Base-by-base conservation (phyloP, 305 asterid genomes). In the Rubia balearica region DNA sequence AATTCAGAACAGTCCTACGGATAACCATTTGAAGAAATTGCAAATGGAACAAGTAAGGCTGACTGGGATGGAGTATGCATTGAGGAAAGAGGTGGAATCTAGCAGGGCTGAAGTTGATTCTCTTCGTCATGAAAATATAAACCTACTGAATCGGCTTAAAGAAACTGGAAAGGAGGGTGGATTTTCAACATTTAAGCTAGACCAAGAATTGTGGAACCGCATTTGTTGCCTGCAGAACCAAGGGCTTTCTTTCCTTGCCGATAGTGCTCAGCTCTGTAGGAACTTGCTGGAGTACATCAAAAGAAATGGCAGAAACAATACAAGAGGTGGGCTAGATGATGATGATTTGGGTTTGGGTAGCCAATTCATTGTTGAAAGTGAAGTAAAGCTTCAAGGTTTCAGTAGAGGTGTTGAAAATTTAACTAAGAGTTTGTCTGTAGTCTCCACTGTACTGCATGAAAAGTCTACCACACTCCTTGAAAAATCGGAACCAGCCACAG, bases 331-430 rank as follows among this genome's bases (percentile, higher is more conserved):
- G 61, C 21, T 71, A 7, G 78, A 72, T 75, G 74, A 78, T 41
- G 81, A 67, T 10, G 42, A 61, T 59, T 61, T 66, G 16, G 86
- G 86, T 74, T 76, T 85, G 41, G 79, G 82, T 56, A 76, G 88
- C 60, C 95, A 92, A 76, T 84, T 81, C 75, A 72, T 92, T 60
- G 80, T 94, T 77, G 98, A 92, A 70, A 86, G 89, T 81, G 97
- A 90, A 81, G 92, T 88, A 81, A 92, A 92, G 84, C 83, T 90
- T 74, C 97, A 92, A 88, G 92, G 99, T 74, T 81, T 89, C n/a
- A 91, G 87, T 75, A 75, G 95, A 82, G 96, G 96, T 59, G 83
- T 85, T 60, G 98, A 89, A 70, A 92, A 78, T 68, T 73, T 90
- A 69, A 74, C 80, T 56, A 80, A 77, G 83, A 83, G 96, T 69